Conservation (phyloP, 805 yeast species). For the Starmerella powellii region DNA sequence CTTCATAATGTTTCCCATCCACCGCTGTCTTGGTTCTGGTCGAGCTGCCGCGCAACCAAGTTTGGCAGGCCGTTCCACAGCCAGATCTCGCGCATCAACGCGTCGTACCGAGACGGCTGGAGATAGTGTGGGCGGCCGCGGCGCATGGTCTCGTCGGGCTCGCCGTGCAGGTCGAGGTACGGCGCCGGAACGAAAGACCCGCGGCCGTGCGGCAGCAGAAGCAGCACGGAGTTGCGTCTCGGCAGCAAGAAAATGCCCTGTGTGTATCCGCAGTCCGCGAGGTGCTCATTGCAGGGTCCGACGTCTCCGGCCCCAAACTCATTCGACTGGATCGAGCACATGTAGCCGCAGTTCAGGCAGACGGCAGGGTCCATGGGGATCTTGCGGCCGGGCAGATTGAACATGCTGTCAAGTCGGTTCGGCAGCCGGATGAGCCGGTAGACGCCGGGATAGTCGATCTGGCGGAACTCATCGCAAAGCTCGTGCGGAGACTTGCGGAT, state of each 20-base stretch:
- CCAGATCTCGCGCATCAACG: slow-evolving; percentile 58
- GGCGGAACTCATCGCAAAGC: slow-evolving; percentile 2
- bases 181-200: slow-evolving; percentile 84
- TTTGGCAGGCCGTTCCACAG: slow-evolving; percentile 68
- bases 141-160: slow-evolving; percentile 57
- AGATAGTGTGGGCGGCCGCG: slow-evolving; percentile 62
- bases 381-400: slow-evolving; percentile 32
- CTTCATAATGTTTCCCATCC: slow-evolving; percentile 79
- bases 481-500: neutral
- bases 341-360: slow-evolving; percentile 69
- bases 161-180: slow-evolving; percentile 77
- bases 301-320: slow-evolving; percentile 30
- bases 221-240: slow-evolving; percentile 44
- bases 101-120: slow-evolving; percentile 49
- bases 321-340: slow-evolving; percentile 51
- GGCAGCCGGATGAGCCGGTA: slow-evolving; percentile 57
- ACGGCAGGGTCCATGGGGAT: slow-evolving; percentile 59
- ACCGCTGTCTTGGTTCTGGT: slow-evolving; percentile 70
- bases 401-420: slow-evolving; percentile 50
- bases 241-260: slow-evolving; percentile 67
- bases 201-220: slow-evolving; percentile 55
- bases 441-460: slow-evolving; percentile 52
- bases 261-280: slow-evolving; percentile 41
- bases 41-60: slow-evolving; percentile 65
- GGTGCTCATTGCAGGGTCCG: slow-evolving; percentile 78